A percentile compares a stretch with the other conserved stretches of the same genome.
These are phyloP conservation scores for Azolla pinnata DNA, from an alignment of 75 land plant species.

Conservation along the genomic window DNA sequence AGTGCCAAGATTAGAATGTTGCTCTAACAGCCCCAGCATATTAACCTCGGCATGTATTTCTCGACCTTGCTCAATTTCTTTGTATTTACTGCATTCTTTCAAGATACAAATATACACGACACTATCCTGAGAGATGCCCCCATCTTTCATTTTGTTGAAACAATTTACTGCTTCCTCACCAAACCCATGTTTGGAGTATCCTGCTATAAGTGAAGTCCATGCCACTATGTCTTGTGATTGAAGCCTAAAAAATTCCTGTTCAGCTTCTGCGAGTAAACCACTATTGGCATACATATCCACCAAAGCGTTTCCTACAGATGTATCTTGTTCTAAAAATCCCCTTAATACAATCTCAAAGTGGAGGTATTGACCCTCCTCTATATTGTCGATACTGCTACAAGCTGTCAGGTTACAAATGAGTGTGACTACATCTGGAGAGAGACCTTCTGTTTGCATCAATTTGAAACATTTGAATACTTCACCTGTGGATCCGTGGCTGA, in stretches of 20 bases:
- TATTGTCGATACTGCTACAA: neutral
- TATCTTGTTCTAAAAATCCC: conserved; percentile 1
- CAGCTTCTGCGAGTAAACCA: conserved; percentile 4
- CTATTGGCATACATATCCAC: conserved; percentile 31
- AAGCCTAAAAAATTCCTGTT: conserved; percentile 33
- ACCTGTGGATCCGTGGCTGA: neutral
- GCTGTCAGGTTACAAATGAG: conserved; percentile 2
- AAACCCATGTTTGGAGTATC: conserved; percentile 9
- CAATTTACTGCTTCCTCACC: neutral
- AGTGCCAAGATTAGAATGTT: neutral
- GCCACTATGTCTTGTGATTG: conserved; percentile 20
- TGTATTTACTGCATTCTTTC: neutral
- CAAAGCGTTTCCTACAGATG: conserved; percentile 26
- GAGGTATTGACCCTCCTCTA: neutral
- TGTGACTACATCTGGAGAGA: conserved; percentile 3
- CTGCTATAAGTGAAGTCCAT: conserved; percentile 35
- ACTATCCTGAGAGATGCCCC: neutral
- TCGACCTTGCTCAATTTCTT: neutral
- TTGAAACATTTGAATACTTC: neutral
- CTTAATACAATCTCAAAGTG: neutral
- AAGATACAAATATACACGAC: conserved; percentile 2
- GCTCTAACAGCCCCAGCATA: no score
- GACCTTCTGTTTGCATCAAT: neutral
- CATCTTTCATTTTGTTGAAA: neutral
- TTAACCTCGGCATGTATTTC: conserved; percentile 6